Percentiles rank a stretch among this genome's conserved stretches.
phyloP scores from a whole-genome alignment of 208 protist genomes.

The Paratrypanosoma confusum region DNA sequence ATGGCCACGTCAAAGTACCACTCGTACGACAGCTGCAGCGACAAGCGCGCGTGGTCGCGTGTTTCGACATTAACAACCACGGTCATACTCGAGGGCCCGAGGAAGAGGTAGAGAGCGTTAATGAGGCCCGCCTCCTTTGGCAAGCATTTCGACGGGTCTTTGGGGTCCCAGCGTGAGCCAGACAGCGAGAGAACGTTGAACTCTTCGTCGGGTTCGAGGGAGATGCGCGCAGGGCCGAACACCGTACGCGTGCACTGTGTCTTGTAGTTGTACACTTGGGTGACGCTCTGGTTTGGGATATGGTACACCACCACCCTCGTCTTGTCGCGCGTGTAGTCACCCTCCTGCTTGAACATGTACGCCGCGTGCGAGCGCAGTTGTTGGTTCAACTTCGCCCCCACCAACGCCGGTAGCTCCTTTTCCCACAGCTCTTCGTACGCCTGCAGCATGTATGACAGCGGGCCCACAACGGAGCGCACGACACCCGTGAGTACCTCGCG shows the following conservation, averaged over 20 bases:
- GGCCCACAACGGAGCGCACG: constrained; percentile 57
- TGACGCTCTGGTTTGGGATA: constrained; percentile 89
- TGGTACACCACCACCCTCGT: constrained; percentile 85
- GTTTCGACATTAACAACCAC: constrained; percentile 90
- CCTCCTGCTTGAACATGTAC: constrained; percentile 19
- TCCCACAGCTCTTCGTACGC: constrained; percentile 75
- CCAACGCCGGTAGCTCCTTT: constrained; percentile 52
- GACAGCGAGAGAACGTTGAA: constrained; percentile 81
- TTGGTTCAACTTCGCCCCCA: constrained; percentile 21
- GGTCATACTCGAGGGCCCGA: constrained; percentile 92
- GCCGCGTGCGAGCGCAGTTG: constrained; percentile 29
- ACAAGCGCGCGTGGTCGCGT: constrained; percentile 77
- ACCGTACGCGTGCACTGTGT: constrained; percentile 71
- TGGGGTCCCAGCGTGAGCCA: constrained; percentile 76
- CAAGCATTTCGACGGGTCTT: constrained; percentile 58
- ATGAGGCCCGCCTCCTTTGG: constrained; percentile 61
- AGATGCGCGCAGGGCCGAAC: constrained; percentile 69
- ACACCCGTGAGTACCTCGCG: constrained; percentile 53
- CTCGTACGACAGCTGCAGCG: constrained; percentile 80
- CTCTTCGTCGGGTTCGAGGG: constrained; percentile 75
- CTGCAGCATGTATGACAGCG: constrained; percentile 58
- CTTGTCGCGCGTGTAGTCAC: constrained; percentile 27
- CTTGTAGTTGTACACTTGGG: constrained; percentile 94
- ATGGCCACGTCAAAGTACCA: constrained; percentile 79
- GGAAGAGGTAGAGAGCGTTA: constrained; percentile 71